Percentiles rank a stretch among this genome's conserved stretches.
phyloP scores from a whole-genome alignment of 164 flowering plant species.

The Brasenia schreberi region DNA sequence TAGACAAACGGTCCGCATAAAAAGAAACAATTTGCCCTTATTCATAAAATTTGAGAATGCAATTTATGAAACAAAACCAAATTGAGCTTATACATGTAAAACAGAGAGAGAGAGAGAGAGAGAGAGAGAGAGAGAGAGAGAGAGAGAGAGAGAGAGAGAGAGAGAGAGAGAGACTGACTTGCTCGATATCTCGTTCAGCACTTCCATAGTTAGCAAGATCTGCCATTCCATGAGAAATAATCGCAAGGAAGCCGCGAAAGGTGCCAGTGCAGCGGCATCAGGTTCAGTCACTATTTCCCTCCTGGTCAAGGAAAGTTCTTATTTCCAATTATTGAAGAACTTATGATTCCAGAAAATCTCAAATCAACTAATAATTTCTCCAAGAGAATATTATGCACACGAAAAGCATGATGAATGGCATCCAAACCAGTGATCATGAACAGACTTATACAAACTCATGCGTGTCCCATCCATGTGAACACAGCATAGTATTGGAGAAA shows the following conservation, averaged over 20 bases:
- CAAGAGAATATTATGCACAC: no score
- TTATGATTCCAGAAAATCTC: no score
- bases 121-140: neutral
- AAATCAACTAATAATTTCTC: no score
- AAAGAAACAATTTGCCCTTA: no score
- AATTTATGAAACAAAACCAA: no score
- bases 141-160: neutral
- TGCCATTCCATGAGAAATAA: slow-evolving; percentile 91
- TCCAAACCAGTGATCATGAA: no score
- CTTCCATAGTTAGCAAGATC: slow-evolving; percentile 56
- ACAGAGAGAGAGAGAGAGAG: neutral
- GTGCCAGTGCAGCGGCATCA: slow-evolving; percentile 24
- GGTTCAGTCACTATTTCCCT: slow-evolving; percentile 16
- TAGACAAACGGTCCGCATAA: no score
- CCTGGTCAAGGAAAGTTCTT: neutral
- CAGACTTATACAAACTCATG: no score
- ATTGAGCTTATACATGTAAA: neutral
- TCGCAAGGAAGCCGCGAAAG: slow-evolving; percentile 20
- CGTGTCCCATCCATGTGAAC: no score
- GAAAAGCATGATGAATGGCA: no score
- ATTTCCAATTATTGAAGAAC: neutral
- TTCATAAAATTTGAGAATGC: no score
- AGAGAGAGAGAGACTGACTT: slow-evolving; percentile 21
- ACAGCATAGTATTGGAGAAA: no score
- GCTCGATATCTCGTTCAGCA: slow-evolving; percentile 61